phyloP scores from a whole-genome alignment of 441 rosid species.

The Populus hybrid region DNA sequence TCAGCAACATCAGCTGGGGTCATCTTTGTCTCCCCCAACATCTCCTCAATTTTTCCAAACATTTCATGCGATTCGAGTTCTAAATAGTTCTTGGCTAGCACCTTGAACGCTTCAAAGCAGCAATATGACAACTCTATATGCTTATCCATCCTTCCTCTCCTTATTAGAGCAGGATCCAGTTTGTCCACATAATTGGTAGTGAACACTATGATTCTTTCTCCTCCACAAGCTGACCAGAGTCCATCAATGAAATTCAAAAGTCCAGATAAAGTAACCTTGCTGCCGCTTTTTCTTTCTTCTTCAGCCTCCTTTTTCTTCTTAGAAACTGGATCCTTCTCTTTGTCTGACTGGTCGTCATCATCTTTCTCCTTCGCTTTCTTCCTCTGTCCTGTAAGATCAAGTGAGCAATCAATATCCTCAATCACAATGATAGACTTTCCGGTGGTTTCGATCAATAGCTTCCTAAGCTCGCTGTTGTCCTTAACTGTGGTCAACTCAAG shows the following conservation, averaged over 20 bases:
- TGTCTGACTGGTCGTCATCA: background rate
- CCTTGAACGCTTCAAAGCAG: slow-evolving; percentile 23
- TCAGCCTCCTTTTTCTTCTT: slow-evolving; percentile 16
- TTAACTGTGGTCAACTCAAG: background rate
- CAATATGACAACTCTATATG: slow-evolving; percentile 27
- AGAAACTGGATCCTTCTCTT: slow-evolving; percentile 4
- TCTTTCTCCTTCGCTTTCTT: background rate
- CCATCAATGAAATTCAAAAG: slow-evolving; percentile 23
- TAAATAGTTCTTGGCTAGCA: slow-evolving; percentile 24
- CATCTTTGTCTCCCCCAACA: slow-evolving; percentile 15
- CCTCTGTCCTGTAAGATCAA: slow-evolving; percentile 1
- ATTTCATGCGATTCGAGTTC: slow-evolving; percentile 10
- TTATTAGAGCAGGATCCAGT: slow-evolving; percentile 29
- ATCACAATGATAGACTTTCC: background rate
- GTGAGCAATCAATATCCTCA: slow-evolving; percentile 2
- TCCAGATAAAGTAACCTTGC: slow-evolving; percentile 25
- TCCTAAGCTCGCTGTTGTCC: slow-evolving; percentile 1
- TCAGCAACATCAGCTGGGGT: slow-evolving; percentile 26
- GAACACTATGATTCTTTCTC: slow-evolving; percentile 25
- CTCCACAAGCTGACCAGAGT: slow-evolving; percentile 27
- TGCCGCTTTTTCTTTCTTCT: slow-evolving; percentile 7
- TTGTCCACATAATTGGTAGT: slow-evolving; percentile 25
- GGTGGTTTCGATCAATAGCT: slow-evolving; percentile 1
- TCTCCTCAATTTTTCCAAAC: background rate
- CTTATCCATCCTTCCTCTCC: slow-evolving; percentile 29